Percentiles rank a stretch among this genome's conserved stretches.
Conservation (phyloP, 805 yeast species). For the Nematodospora valgi region DNA sequence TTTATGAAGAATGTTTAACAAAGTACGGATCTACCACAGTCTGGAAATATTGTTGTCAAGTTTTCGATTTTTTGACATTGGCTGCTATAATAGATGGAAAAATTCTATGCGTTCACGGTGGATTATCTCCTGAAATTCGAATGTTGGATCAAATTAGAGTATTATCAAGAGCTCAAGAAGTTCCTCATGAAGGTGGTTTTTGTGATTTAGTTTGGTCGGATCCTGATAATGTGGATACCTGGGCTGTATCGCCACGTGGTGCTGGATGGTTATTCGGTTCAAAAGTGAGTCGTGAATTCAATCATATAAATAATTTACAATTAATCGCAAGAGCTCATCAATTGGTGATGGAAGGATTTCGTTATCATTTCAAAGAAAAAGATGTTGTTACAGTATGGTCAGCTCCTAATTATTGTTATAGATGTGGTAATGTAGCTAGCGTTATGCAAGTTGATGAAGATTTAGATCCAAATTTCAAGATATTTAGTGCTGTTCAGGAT, state of each 20-base stretch:
- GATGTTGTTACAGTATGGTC: constrained; percentile 98
- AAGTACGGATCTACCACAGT: constrained; percentile 94
- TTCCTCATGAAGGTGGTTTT: constrained; percentile 98
- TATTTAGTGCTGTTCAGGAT: constrained; percentile 94
- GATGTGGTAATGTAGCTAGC: constrained; percentile 98
- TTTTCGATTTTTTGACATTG: constrained; percentile 86
- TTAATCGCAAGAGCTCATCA: constrained; percentile 96
- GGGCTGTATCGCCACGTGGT: constrained; percentile 98
- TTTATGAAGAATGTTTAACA: constrained; percentile 91
- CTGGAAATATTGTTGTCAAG: constrained; percentile 96
- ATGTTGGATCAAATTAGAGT: constrained; percentile 97
- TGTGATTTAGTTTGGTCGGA: constrained; percentile 98
- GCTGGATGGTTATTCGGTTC: constrained; percentile 98
- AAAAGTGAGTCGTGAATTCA: constrained; percentile 91
- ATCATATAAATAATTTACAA: constrained; percentile 85
- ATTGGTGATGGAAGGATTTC: constrained; percentile 96
- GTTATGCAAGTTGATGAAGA: constrained; percentile 94
- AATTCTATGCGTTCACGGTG: constrained; percentile 95
- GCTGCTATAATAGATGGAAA: constrained; percentile 96
- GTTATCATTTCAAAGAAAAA: constrained; percentile 92
- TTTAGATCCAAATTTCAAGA: constrained; percentile 83
- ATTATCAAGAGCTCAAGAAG: constrained; percentile 93
- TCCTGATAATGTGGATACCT: constrained; percentile 95
- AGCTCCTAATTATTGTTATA: constrained; percentile 94
- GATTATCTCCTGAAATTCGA: constrained; percentile 93